Evolutionary conservation across 768 basidiomycete genomes (phyloP).

Genomic region (Paxillus ammoniavirescens): DNA sequence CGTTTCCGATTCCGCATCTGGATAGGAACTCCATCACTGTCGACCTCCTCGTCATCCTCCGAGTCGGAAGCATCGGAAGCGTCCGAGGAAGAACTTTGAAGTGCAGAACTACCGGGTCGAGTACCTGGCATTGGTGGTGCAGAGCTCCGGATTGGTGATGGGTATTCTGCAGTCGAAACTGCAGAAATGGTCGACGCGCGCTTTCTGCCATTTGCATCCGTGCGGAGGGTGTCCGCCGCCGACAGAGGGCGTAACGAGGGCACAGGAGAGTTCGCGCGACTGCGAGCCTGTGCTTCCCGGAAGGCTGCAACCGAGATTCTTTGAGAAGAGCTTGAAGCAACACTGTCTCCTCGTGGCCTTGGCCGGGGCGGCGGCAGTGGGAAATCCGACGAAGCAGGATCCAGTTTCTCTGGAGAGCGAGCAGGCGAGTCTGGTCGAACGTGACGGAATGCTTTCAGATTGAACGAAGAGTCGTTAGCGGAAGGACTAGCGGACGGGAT

Average conservation of each 20-base stretch:
- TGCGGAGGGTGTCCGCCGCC: constrained; percentile 28
- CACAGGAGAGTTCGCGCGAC: constrained; percentile 57
- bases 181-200: constrained; percentile 32
- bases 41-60: constrained; percentile 35
- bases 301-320: constrained; percentile 82
- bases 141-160: constrained; percentile 11
- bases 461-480: constrained; percentile 49
- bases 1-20: constrained; percentile 34
- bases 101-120: constrained; percentile 16
- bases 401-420: constrained; percentile 12
- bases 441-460: constrained; percentile 73
- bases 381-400: constrained; percentile 23
- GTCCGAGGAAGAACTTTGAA: constrained; percentile 29
- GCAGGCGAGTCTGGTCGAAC: constrained; percentile 47
- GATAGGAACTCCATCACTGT: constrained; percentile 33
- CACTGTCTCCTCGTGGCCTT: constrained; percentile 57
- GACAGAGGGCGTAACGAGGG: constrained; percentile 48
- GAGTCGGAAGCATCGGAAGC: constrained; percentile 40
- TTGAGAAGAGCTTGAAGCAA: constrained; percentile 64
- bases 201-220: constrained; percentile 22
- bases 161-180: constrained; percentile 13
- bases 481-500: constrained; percentile 23
- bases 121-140: constrained; percentile 5
- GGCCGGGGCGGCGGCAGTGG: constrained; percentile 39
- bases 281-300: constrained; percentile 70